Evolutionary conservation across 2,329 filamentous ascomycete genomes (phyloP), one percentile per base, ranked within the genome.

Genomic region (Bipolaris oryzae): DNA sequence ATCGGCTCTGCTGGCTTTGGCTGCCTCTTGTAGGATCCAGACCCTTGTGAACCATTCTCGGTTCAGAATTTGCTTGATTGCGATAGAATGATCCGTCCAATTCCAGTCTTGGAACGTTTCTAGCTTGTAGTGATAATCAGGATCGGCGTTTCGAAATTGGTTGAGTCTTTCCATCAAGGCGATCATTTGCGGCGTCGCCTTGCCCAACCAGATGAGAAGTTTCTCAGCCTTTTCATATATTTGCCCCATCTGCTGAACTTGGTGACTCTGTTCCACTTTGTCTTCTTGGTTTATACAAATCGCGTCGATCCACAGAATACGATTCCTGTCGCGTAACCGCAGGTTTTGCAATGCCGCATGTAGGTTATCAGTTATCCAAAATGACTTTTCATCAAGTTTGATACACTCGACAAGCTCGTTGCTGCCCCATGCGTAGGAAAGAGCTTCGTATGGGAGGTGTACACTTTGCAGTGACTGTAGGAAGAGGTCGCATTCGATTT

Each of bases 21-120:
- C 66, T 1, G 63, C 57, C 57, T 70, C 67, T 47, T 69, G 66
- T 10, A 70, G 11, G 42, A 68, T 61, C 64, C 66, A 69, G 0
- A 68, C 55, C 34, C 64, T 53, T 5, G 39, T 43, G 25, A 70
- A 70, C 64, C 67, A 70, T 43, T 43, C 39, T 43, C 39, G 39
- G 5, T 43, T 28, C 6, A 28, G n/a, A 23, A 43, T 1, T 43
- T 43, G 39, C 21, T 43, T 23, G 3, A 28, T 25, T n/a, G 3
- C 39, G 2, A 25, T 43, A 16, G 39, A 43, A 43, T 28, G 13
- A 10, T 28, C 39, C 16, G 28, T n/a, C 7, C 23, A n/a, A 6
- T 21, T 4, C 21, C 21, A 16, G 39, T 43, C 21, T 28, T 25
- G 28, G 21, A 43, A 11, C 5, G 2, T 11, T 25, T 43, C 39